Evolutionary conservation across 331 rosid genomes (phyloP), one percentile per base, ranked within the genome.

Genomic region (Phaseolus coccineus): DNA sequence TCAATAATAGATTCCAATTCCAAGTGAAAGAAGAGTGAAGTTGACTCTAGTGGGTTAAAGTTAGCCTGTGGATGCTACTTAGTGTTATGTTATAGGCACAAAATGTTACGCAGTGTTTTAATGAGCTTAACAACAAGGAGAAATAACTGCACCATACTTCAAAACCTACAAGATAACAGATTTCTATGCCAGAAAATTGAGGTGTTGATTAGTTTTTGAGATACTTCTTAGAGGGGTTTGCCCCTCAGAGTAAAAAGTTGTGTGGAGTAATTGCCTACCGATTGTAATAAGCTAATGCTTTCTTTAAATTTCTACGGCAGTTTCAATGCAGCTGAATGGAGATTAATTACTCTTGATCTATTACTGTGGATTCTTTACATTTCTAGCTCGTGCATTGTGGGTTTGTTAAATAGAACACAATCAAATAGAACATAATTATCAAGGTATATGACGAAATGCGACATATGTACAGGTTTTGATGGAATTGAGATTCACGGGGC

Each of bases 401-500:
- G n/a, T 30, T 25, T 81, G 33, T 65, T 69, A 14, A 5, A 33
- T 73, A 40, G 80, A 71, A 69, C 56, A 53, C 33, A 10, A 31
- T 30, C 62, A 31, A 13, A 67, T 19, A 16, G 5, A 2, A 14
- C 9, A 22, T 9, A 2, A 9, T 37, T 58, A 63, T 71, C 14
- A 58, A 28, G 15, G 13, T 47, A 39, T 57, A 7, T 66, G 28
- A 56, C 67, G 76, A 69, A 46, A 40, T 65, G 19, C 68, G 58
- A 19, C 27, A 35, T 62, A 12, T 25, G 12, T 58, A 12, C 85
- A 96, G 99, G 99, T 80, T 96, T 96, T 77, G 96, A 96, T 76
- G 99, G 98, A 74, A 89, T 96, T 44, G 99, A 96, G 85, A 87
- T 96, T 82, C 99, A 96, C 50, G 92, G 93, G 30, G 99, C 98